Base-by-base conservation (phyloP, 108 stramenopile genomes). In the Conticribra guillardii region DNA sequence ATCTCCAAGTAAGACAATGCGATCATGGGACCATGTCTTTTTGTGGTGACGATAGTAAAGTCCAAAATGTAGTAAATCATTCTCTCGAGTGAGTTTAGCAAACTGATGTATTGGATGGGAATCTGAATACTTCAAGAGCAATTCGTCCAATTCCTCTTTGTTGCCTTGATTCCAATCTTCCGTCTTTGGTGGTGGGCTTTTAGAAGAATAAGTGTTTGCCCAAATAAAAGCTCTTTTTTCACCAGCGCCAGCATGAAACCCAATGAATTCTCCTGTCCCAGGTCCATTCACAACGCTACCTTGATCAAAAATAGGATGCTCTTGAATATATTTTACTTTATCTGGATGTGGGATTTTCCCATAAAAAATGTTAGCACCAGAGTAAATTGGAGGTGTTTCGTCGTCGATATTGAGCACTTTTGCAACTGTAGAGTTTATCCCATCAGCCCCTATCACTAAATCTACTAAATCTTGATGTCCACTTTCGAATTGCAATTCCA, bases 351-450 rank as follows among this genome's bases (percentile, higher is more conserved):
- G 37, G 9, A 70, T 70, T 41, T 61, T 70, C 1, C 69, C 69
- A 60, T 70, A 70, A 62, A 70, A 70, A 3, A 70, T 70, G 22
- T 70, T 70, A 8, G 69, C 69, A 19, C 69, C 69, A 15, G 69
- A 70, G 30, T 60, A 70, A 22, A 70, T 31, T 21, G 69, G 69
- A 14, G 69, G 58, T 33, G 26, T 60, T 9, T 21, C 2, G 33
- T 70, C 59, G 28, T 67, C 65, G 17, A 70, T 70, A 34, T 70
- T 29, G 24, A 70, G 28, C 30, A 61, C 17, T 24, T 28, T 37
- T 17, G 69, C 34, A 16, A 70, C 69, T 15, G 60, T 21, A 16
- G 69, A 70, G 23, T 70, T 51, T 26, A 70, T 70, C 58, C 69
- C 69, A 60, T 70, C 69, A 4, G 69, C 58, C 11, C 69, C 69